Evolutionary conservation across 306 rosid species (phyloP).

Genomic region (Purshia tridentata): DNA sequence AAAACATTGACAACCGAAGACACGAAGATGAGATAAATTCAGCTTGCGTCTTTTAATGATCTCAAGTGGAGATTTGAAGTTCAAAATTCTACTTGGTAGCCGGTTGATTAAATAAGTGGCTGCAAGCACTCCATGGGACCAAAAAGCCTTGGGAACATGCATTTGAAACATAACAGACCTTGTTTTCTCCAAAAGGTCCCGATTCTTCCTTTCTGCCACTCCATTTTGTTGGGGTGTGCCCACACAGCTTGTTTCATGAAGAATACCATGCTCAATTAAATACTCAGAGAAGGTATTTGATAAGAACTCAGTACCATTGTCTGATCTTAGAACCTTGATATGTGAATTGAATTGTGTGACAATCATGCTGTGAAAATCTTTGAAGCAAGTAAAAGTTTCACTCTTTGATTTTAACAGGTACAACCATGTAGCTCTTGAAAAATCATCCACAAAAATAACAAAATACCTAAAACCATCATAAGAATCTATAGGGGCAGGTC

Average conservation of each 20-base stretch:
- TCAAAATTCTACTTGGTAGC: not conserved
- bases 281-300: too few species aligned
- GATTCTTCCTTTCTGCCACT: not conserved
- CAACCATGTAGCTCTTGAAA: too few species aligned
- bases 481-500: not conserved
- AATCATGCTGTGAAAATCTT: not conserved
- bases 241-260: too few species aligned
- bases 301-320: too few species aligned
- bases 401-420: too few species aligned
- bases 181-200: not conserved
- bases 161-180: too few species aligned
- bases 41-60: not conserved
- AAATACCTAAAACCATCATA: too few species aligned
- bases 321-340: too few species aligned
- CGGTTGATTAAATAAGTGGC: not conserved
- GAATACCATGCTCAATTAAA: too few species aligned
- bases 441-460: too few species aligned
- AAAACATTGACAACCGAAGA: not conserved
- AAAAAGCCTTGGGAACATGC: not conserved
- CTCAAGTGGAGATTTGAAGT: not conserved
- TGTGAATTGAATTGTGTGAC: too few species aligned
- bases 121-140: not conserved
- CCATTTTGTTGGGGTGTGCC: not conserved
- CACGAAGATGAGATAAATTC: not conserved
- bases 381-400: too few species aligned